Conservation (phyloP, 257 asterid species). For the Knoxia roxburghii region DNA sequence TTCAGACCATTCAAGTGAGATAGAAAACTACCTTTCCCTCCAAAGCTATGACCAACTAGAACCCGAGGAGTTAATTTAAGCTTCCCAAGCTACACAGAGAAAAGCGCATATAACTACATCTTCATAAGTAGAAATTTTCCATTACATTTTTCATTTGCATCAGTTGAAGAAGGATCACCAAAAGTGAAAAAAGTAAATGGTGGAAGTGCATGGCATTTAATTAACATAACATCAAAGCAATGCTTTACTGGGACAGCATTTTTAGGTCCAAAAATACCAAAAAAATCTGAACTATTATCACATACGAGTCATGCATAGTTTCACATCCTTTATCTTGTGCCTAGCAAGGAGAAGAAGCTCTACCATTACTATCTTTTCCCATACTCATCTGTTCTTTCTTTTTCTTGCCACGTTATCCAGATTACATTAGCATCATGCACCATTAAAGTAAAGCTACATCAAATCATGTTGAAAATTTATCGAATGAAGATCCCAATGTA, state of each 20-base stretch:
- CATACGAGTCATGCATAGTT: neutral
- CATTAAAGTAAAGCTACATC: neutral
- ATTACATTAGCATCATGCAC: neutral
- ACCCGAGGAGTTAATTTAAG: constrained; percentile 92
- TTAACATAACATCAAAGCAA: neutral
- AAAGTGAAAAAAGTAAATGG: neutral
- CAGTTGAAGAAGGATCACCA: neutral
- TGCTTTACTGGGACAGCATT: neutral
- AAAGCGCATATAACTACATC: constrained; percentile 12
- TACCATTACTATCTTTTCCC: neutral
- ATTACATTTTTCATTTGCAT: too few species aligned
- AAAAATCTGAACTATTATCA: neutral
- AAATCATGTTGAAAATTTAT: neutral
- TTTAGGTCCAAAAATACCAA: neutral
- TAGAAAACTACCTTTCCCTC: constrained; percentile 81
- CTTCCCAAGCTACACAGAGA: constrained; percentile 58
- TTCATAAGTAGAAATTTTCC: neutral
- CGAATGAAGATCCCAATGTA: neutral
- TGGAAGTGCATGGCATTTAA: neutral
- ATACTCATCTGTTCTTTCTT: neutral
- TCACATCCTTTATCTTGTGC: neutral
- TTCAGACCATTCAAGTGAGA: constrained; percentile 5
- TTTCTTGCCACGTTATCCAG: neutral
- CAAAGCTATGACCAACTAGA: constrained; percentile 95
- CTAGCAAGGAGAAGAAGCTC: neutral